Evolutionary conservation across 106 monocot genomes (phyloP).

Genomic region (Allium fistulosum): DNA sequence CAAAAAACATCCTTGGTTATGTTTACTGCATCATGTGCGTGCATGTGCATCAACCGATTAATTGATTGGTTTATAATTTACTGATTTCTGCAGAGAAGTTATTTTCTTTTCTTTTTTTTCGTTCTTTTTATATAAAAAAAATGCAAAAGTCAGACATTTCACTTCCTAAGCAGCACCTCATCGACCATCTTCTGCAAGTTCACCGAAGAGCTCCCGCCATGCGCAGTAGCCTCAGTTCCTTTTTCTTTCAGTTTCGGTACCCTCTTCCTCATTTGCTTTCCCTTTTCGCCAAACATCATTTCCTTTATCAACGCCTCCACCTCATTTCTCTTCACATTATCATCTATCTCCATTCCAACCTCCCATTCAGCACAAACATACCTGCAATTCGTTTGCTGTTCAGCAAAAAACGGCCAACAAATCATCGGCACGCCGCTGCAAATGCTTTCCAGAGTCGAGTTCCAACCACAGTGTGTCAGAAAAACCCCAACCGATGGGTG

Average conservation of each 20-base stretch:
- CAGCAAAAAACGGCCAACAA: conserved; percentile 29
- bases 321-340: conserved; percentile 28
- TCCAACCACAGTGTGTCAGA: conserved; percentile 70
- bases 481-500: conserved; percentile 41
- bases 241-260: conserved; percentile 23
- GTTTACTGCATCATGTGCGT: too few relatives aligned
- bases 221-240: conserved; percentile 8
- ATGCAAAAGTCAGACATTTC: not conserved
- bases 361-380: conserved; percentile 15
- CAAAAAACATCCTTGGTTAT: too few relatives aligned
- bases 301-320: conserved; percentile 37
- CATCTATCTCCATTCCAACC: conserved; percentile 27
- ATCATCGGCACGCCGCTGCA: conserved; percentile 10
- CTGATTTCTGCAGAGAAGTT: too few relatives aligned
- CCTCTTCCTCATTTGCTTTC: conserved; percentile 26
- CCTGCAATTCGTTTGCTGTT: conserved; percentile 27
- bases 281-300: conserved; percentile 29
- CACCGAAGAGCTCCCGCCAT: conserved; percentile 9
- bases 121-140: not conserved
- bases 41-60: too few relatives aligned
- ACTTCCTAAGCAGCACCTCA: conserved; percentile 11
- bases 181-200: conserved; percentile 25
- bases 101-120: not conserved
- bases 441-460: conserved; percentile 36
- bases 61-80: too few relatives aligned